phyloP scores from a whole-genome alignment of 2,329 filamentous ascomycete species.

The Colletotrichum sp. region DNA sequence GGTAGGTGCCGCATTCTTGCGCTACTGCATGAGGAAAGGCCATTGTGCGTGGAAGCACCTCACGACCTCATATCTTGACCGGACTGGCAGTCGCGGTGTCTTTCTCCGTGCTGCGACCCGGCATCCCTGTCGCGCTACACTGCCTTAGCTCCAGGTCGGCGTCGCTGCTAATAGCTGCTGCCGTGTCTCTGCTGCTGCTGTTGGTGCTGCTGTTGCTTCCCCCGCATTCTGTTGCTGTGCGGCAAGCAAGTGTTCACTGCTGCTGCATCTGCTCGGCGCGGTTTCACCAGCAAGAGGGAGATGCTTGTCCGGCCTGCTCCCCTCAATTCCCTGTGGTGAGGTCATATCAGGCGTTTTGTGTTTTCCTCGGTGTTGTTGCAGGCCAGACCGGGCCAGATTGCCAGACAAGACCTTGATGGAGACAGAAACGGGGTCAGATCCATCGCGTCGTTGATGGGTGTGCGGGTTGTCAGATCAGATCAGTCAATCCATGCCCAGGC shows the following conservation, averaged over 20 bases:
- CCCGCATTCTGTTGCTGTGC: conserved; percentile 11
- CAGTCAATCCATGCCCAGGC: background rate
- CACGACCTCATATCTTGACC: background rate
- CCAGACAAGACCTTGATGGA: conserved; percentile 1
- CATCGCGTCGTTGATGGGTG: conserved; percentile 5
- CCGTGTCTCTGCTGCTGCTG: background rate
- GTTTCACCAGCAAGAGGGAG: background rate
- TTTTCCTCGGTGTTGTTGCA: background rate
- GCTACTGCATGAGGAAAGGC: background rate
- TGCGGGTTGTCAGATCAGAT: conserved; percentile 20
- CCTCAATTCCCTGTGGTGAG: background rate
- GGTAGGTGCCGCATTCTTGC: background rate
- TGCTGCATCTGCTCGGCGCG: background rate
- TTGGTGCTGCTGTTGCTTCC: background rate
- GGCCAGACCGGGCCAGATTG: background rate
- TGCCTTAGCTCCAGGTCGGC: background rate
- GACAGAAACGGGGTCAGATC: background rate
- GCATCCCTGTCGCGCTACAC: background rate
- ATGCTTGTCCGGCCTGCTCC: background rate
- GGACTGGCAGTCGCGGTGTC: background rate
- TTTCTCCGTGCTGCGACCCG: background rate
- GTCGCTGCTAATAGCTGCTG: background rate
- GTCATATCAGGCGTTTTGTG: conserved; percentile 15
- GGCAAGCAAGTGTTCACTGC: background rate
- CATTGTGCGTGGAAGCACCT: background rate